Evolutionary conservation across 495 filamentous ascomycete genomes (phyloP), one percentile per base, ranked within the genome.

Genomic region (Chaetomium tenue): DNA sequence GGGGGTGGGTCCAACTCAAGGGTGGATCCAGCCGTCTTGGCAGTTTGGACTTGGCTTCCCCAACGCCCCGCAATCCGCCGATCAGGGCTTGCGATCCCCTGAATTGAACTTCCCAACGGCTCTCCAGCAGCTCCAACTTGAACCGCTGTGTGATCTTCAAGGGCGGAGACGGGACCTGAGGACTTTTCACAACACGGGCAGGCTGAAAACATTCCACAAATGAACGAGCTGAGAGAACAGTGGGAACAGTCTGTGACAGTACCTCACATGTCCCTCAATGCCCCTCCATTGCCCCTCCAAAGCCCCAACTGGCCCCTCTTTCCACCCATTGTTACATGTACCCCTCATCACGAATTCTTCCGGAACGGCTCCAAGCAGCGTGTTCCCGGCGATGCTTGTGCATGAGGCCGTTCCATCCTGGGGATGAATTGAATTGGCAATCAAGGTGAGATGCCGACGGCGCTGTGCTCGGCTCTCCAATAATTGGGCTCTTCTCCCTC

Each of bases 291-390:
- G 20, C 52, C 22, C 51, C 58, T 57, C 64, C 58, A 61, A 50
- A 7, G 33, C 55, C 47, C 62, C 62, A 66, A 61, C 61, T 48
- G 51, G 53, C 64, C 51, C 57, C 64, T 48, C 51, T 50, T 58
- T 56, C 15, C 13, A 5, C 20, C 44, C 33, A 37, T 37, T 37
- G 33, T 37, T 37, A 37, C 33, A 37, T 52, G 28, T 48, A 60
- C 58, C 63, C 63, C 63, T 66, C 58, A 61, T 47, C 57, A 15
- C 20, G 25, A 56, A 65, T 56, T 65, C 51, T 56, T 61, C 51
- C 63, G 50, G 57, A 15, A 25, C 39, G 52, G 60, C 20, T 16
- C 30, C 50, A 52, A 54, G 46, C 46, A 39, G 22, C 28, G 58
- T 30, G 58, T 40, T 50, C 28, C 58, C 39, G 58, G 22, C 18